Evolutionary conservation across 2,329 filamentous ascomycete species (phyloP), one percentile per base, ranked within the genome.

Genomic region (Trichoderma simmonsii): DNA sequence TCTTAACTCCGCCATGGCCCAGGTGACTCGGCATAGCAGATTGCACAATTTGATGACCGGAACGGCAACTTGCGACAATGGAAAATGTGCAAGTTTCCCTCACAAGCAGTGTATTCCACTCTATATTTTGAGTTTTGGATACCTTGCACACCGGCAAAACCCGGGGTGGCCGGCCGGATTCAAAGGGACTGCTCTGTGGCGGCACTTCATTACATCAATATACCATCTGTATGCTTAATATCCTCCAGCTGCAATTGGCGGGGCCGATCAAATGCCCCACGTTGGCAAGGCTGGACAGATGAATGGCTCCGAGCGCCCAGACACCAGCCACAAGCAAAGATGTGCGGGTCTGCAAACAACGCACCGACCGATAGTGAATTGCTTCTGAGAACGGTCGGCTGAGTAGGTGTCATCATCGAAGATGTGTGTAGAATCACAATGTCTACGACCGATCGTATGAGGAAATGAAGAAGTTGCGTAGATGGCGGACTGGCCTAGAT

Each of bases 221-320:
- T 54, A 32, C 39, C 60, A 70, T 54, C 30, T 21, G 67, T 24
- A 61, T 68, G 54, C 57, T 28, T 30, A 59, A 48, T 62, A 32
- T 24, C 30, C 57, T 24, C 21, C 28, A 36, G 39, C 57, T 62
- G 60, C 68, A 18, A 64, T 63, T 57, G 3, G 68, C 60, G 62
- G 70, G 56, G 36, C 54, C 70, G 62, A 71, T 60, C 54, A 48
- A 63, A 36, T 36, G 70, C 36, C 70, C 70, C 70, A 71, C 70
- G 62, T 71, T 71, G 63, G 36, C 54, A 60, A 71, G 56, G 70
- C 34, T 67, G 26, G 63, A 67, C 30, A 60, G 56, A 54, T 71
- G 70, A 71, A 65, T 71, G 70, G 70, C 57, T 54, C 62, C 51
- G 62, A 65, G 24, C 39, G 70, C 21, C 24, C n/a, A 24, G 64